Evolutionary conservation across 2,329 filamentous ascomycete species (phyloP).

Genomic region (Elsinoe perseae): DNA sequence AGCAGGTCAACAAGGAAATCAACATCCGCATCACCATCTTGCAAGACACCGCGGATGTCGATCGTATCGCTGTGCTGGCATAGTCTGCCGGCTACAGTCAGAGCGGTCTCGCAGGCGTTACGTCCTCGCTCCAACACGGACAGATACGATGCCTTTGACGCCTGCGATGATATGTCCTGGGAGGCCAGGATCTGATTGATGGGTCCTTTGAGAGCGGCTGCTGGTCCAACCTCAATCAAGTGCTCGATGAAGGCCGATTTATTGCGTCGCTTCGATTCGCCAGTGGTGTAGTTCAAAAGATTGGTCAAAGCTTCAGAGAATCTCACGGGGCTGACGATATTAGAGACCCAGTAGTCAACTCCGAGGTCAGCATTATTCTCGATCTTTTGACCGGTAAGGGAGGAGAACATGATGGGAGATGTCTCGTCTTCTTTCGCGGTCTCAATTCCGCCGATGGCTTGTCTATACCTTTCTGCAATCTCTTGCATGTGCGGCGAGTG

Average conservation of each 20-base stretch:
- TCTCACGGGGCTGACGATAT: constrained; percentile 39
- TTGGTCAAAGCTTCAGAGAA: constrained; percentile 37
- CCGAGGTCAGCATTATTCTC: constrained; percentile 19
- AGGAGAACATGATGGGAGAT: constrained; percentile 17
- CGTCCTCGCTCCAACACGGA: constrained; percentile 22
- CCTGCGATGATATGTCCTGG: neutral
- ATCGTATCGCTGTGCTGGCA: neutral
- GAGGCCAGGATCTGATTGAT: constrained; percentile 29
- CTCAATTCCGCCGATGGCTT: neutral
- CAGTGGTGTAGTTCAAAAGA: neutral
- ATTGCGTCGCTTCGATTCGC: neutral
- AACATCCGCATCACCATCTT: neutral
- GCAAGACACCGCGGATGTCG: neutral
- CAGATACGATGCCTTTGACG: constrained; percentile 15
- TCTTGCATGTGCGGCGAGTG: constrained; percentile 34
- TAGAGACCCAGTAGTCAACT: constrained; percentile 39
- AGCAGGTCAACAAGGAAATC: constrained; percentile 17
- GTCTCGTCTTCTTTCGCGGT: neutral
- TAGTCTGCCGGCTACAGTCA: neutral
- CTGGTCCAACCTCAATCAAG: constrained; percentile 41
- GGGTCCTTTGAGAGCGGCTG: constrained; percentile 39
- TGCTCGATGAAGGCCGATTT: constrained; percentile 26
- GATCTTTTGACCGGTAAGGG: constrained; percentile 15
- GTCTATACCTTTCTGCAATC: constrained; percentile 16
- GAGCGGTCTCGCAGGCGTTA: constrained; percentile 20